These are phyloP conservation scores for Rhizopogon rudus DNA, from an alignment of 768 basidiomycete species.

Conservation along the genomic window DNA sequence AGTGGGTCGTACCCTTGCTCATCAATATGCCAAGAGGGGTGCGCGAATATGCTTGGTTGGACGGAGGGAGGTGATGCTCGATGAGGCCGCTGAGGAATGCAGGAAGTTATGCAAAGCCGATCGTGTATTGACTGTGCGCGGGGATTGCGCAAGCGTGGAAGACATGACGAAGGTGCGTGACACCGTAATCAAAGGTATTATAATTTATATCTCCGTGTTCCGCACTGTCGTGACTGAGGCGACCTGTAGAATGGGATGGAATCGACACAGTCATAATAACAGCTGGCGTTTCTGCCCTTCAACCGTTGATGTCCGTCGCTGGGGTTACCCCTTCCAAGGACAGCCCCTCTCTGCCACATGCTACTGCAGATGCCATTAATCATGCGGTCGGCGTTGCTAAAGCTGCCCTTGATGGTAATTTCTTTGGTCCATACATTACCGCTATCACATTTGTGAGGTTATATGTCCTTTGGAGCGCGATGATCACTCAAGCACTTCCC, in stretches of 20 bases:
- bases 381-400: conserved; percentile 50
- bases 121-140: conserved; percentile 46
- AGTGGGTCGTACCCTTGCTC: conserved; percentile 68
- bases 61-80: conserved; percentile 49
- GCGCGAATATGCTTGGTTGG: conserved; percentile 74
- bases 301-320: conserved; percentile 68
- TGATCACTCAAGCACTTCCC: background rate
- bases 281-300: conserved; percentile 81
- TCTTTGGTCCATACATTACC: conserved; percentile 61
- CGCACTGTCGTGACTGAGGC: background rate
- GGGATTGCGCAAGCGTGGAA: conserved; percentile 59
- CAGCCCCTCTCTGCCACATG: conserved; percentile 30
- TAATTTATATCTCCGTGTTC: conserved; percentile 15
- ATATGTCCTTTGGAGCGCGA: background rate
- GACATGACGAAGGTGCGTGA: conserved; percentile 63
- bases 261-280: conserved; percentile 79
- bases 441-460: conserved; percentile 66
- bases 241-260: conserved; percentile 64
- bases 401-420: conserved; percentile 60
- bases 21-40: conserved; percentile 68
- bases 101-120: conserved; percentile 18
- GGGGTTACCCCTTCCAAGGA: conserved; percentile 38
- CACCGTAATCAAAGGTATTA: conserved; percentile 46
- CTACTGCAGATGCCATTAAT: conserved; percentile 52
- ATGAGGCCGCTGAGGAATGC: conserved; percentile 62